Evolutionary conservation across 805 yeast species (phyloP).

Genomic region (Pichia membranifaciens): DNA sequence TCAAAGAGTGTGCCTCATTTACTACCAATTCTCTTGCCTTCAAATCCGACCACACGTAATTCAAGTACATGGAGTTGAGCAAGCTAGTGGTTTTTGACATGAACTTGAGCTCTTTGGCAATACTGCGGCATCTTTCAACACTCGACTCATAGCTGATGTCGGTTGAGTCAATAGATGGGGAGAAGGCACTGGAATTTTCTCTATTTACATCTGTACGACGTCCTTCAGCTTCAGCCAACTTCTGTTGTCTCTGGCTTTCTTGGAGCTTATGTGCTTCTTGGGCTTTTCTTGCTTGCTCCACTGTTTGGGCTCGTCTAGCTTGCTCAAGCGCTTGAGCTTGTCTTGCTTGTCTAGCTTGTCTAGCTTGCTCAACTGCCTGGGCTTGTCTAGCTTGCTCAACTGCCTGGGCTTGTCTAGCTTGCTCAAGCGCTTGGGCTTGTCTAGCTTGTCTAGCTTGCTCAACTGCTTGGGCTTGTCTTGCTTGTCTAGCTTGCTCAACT

Average conservation of each 20-base stretch:
- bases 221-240: no score
- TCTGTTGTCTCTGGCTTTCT: no score
- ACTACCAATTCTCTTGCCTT: conserved; percentile 2
- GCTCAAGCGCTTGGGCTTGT: background rate
- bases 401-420: background rate
- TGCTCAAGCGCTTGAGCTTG: background rate
- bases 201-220: no score
- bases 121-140: background rate
- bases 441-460: background rate
- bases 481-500: background rate
- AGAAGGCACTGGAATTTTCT: no score
- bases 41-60: background rate
- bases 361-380: background rate
- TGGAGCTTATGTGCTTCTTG: no score
- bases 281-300: no score
- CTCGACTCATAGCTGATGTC: background rate
- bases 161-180: no score
- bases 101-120: background rate
- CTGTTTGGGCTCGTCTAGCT: background rate
- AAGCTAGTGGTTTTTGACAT: no score
- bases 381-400: background rate
- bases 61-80: background rate
- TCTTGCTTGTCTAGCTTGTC: background rate
- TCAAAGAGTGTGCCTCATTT: background rate
- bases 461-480: background rate